Evolutionary conservation across 108 stramenopile species (phyloP), one percentile per base, ranked within the genome.

Genomic region (Pseudonitzschia pungens): DNA sequence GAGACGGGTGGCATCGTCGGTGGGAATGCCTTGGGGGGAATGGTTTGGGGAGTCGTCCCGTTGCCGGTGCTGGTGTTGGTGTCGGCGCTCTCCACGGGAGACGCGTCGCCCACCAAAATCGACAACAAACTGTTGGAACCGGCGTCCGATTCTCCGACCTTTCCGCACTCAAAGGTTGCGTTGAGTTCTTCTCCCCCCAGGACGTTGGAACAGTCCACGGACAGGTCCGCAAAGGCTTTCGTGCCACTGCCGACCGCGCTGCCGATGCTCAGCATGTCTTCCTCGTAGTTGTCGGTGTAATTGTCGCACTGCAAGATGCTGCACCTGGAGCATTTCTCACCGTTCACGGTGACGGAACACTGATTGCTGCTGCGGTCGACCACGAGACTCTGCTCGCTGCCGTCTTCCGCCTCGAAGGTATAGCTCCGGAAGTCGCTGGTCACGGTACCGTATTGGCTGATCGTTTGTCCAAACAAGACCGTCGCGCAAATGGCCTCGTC

Each of bases 381-480:
- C 18, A 29, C 28, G 21, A 67, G 40, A 18, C 2, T 12, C 11
- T n/a, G 21, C 10, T 48, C 66, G 9, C 24, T 21, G 22, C 43
- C 7, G 26, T 31, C 60, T 11, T 18, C 40, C 10, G 22, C 15
- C 29, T 21, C 3, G 60, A 33, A 11, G 60, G 4, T 31, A 11
- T 67, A 50, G n/a, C 22, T 67, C 20, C 45, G 45, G 16, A 67
- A 67, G n/a, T 67, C 45, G 28, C 15, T 29, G 1, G 66, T 50
- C 21, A 67, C 24, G 9, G 31, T 7, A 10, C 66, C 66, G n/a
- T 67, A 67, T n/a, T 67, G 66, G 44, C 45, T 67, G 18, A 67
- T 48, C 28, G 0, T 44, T 48, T 67, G 66, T 24, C 66, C 66
- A 50, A 48, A 67, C 9, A 44, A 21, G 28, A 67, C 27, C 0